Percentiles rank a stretch among this genome's conserved stretches.
Conservation (phyloP, 2,329 filamentous ascomycete species). For the Colletotrichum australisinense region DNA sequence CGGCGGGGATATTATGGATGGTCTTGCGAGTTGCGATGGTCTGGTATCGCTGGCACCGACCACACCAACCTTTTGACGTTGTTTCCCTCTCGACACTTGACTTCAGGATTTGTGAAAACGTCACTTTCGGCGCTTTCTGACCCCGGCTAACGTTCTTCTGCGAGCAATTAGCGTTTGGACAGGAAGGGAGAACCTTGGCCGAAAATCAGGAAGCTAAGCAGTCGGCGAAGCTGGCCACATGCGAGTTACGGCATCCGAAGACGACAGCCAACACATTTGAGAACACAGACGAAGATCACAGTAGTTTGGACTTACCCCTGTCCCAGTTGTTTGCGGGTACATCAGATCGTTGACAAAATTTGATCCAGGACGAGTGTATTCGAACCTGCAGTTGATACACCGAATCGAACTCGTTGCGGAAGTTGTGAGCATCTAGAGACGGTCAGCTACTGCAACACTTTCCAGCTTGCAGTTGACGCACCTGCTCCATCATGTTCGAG, state of each 20-base stretch:
- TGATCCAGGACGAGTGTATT: constrained; percentile 82
- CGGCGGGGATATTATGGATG: constrained; percentile 82
- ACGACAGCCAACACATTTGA: not conserved
- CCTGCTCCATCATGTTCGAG: constrained; percentile 77
- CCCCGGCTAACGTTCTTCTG: constrained; percentile 62
- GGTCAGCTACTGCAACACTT: constrained; percentile 39
- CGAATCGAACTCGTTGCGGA: constrained; percentile 79
- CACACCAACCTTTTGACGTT: constrained; percentile 92
- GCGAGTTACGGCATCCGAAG: constrained; percentile 36
- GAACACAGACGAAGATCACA: not conserved
- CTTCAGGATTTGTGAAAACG: constrained; percentile 93
- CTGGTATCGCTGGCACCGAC: constrained; percentile 90
- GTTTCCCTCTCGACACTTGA: constrained; percentile 90
- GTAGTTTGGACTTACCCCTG: not conserved
- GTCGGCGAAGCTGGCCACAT: not conserved
- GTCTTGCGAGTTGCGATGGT: constrained; percentile 87
- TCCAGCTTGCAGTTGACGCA: constrained; percentile 42
- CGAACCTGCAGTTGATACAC: constrained; percentile 88
- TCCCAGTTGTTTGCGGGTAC: constrained; percentile 62
- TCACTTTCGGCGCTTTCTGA: constrained; percentile 65
- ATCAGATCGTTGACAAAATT: constrained; percentile 88
- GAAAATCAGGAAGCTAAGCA: not conserved
- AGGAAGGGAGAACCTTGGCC: not conserved
- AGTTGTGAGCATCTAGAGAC: constrained; percentile 69
- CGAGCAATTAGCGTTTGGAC: constrained; percentile 37